These are phyloP conservation scores for Amphibolis antarctica DNA, from an alignment of 106 monocot species.

Conservation along the genomic window DNA sequence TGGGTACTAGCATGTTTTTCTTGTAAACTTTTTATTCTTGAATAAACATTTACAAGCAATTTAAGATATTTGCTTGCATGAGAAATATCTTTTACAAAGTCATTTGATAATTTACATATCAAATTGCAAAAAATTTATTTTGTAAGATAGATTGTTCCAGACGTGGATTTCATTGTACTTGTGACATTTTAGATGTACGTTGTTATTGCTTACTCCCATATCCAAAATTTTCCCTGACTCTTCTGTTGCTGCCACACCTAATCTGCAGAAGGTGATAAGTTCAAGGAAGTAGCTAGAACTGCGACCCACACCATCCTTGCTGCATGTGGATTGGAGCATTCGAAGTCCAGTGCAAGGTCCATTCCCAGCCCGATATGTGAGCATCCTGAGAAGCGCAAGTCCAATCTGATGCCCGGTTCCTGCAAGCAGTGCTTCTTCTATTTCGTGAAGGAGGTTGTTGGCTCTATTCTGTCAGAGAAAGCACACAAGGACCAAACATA, in stretches of 20 bases:
- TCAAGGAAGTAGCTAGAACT: slow-evolving; percentile 55
- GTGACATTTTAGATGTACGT: no score
- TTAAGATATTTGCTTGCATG: no score
- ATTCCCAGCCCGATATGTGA: slow-evolving; percentile 25
- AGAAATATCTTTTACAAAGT: no score
- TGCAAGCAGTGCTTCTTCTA: slow-evolving; percentile 51
- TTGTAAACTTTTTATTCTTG: no score
- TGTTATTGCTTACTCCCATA: no score
- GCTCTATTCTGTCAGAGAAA: slow-evolving; percentile 8
- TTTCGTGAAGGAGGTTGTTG: slow-evolving; percentile 40
- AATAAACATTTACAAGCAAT: no score
- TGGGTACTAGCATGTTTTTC: no score
- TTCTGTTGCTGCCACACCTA: background rate
- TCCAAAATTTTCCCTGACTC: no score
- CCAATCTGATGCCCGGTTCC: slow-evolving; percentile 28
- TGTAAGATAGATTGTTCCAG: no score
- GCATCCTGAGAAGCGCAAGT: slow-evolving; percentile 17
- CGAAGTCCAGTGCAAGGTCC: slow-evolving; percentile 20
- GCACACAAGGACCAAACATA: background rate
- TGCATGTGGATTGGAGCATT: slow-evolving; percentile 59
- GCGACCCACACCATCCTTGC: slow-evolving; percentile 75
- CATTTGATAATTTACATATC: no score
- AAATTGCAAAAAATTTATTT: no score
- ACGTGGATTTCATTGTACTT: no score
- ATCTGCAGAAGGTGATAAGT: slow-evolving; percentile 36